phyloP scores from a whole-genome alignment of 2,329 filamentous ascomycete species.

The Cordyceps tenuipes region DNA sequence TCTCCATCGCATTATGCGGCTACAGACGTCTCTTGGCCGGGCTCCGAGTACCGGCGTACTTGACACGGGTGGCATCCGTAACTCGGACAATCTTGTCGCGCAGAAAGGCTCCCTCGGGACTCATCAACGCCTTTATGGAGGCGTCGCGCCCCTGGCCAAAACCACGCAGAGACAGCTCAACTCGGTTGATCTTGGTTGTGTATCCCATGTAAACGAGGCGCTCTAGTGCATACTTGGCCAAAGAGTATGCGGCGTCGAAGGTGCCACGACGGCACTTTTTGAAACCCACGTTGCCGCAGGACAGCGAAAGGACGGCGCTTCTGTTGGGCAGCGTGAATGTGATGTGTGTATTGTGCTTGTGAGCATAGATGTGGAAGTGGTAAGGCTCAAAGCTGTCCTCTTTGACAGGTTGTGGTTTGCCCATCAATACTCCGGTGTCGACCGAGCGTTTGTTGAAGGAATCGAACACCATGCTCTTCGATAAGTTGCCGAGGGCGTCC shows the following conservation, averaged over 20 bases:
- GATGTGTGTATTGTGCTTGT: slow-evolving; percentile 93
- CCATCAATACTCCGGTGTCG: slow-evolving; percentile 25
- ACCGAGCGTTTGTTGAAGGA: slow-evolving; percentile 25
- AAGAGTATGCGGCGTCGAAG: slow-evolving; percentile 89
- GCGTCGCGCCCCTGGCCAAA: slow-evolving; percentile 86
- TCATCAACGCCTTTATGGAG: slow-evolving; percentile 79
- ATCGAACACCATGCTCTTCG: slow-evolving; percentile 32
- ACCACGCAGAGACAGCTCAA: slow-evolving; percentile 77
- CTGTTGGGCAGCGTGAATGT: slow-evolving; percentile 78
- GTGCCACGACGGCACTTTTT: slow-evolving; percentile 68
- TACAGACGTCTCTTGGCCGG: slow-evolving; percentile 71
- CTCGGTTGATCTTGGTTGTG: slow-evolving; percentile 61
- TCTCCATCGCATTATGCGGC: slow-evolving; percentile 1
- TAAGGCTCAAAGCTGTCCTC: slow-evolving; percentile 52
- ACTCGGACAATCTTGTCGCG: slow-evolving; percentile 70
- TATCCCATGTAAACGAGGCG: slow-evolving; percentile 76
- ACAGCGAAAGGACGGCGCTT: slow-evolving; percentile 70
- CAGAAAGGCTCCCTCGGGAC: slow-evolving; percentile 70
- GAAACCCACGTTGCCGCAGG: slow-evolving; percentile 87
- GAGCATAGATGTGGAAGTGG: slow-evolving; percentile 78
- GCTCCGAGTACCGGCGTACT: slow-evolving; percentile 92
- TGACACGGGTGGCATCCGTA: slow-evolving; percentile 78
- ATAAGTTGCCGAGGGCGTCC: slow-evolving; percentile 26
- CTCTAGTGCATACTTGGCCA: slow-evolving; percentile 74
- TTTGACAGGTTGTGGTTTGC: slow-evolving; percentile 18